Evolutionary conservation across 2,329 filamentous ascomycete genomes (phyloP).

Genomic region (Diplodia sapinea): DNA sequence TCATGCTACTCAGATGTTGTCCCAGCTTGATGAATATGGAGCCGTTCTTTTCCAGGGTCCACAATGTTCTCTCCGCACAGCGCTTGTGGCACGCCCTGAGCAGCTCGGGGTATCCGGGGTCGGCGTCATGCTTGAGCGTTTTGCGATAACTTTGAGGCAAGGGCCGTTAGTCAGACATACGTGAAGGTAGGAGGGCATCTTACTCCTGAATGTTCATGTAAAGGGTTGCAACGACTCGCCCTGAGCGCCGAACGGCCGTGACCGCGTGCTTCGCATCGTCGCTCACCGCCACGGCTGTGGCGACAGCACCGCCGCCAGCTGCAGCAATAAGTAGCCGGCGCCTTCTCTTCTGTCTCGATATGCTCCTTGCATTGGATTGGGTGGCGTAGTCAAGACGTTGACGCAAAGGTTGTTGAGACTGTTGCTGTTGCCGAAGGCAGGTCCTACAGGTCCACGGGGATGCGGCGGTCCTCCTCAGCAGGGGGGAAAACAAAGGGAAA

Average conservation of each 20-base stretch:
- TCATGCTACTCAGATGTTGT: conserved; percentile 95
- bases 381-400: conserved; percentile 37
- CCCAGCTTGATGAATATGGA: conserved; percentile 98
- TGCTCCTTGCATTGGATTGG: conserved; percentile 31
- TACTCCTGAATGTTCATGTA: conserved; percentile 89
- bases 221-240: conserved; percentile 76
- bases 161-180: conserved; percentile 33
- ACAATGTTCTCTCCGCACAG: conserved; percentile 86
- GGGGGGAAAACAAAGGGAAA: conserved; percentile 39
- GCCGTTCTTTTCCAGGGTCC: conserved; percentile 90
- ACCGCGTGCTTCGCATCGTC: conserved; percentile 78
- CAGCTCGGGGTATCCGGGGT: conserved; percentile 68
- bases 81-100: conserved; percentile 87
- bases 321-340: conserved; percentile 40
- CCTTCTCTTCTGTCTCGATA: conserved; percentile 39
- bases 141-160: conserved; percentile 78
- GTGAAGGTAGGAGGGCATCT: conserved; percentile 39
- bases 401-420: conserved; percentile 33
- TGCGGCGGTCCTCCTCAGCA: conserved; percentile 36
- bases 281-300: conserved; percentile 57
- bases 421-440: conserved; percentile 40
- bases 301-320: conserved; percentile 44
- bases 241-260: conserved; percentile 75
- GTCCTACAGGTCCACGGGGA: conserved; percentile 48
- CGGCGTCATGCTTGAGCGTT: conserved; percentile 72